phyloP scores from a whole-genome alignment of 352 stramenopile species.

The Phytopythium mirpurense region DNA sequence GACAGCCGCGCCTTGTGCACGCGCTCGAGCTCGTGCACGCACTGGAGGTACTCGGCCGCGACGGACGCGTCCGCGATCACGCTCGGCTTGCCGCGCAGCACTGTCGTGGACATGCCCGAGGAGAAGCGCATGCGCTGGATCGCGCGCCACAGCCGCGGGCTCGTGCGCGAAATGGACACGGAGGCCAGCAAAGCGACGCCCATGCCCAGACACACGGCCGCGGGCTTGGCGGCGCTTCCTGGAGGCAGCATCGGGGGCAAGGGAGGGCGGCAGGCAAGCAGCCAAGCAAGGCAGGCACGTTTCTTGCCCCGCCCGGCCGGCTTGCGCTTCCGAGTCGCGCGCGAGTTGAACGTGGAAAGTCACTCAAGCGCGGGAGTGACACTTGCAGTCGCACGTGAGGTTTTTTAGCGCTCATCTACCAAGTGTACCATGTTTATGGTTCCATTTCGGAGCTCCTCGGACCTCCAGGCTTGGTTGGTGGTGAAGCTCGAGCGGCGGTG shows the following conservation, averaged over 20 bases:
- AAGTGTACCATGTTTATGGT: background rate
- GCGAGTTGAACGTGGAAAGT: background rate
- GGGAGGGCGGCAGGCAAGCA: too few relatives aligned
- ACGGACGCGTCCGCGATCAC: background rate
- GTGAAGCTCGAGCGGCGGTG: background rate
- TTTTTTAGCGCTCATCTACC: background rate
- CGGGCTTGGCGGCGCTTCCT: conserved; percentile 17
- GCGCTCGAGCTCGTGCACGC: conserved; percentile 39
- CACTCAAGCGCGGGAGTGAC: background rate
- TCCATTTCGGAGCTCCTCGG: background rate
- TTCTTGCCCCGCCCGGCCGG: background rate
- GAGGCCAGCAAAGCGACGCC: conserved; percentile 65
- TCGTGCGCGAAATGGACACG: conserved; percentile 47
- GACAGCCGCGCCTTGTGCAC: conserved; percentile 23
- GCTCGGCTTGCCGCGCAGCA: conserved; percentile 17
- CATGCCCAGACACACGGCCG: conserved; percentile 63
- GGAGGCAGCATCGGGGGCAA: conserved; percentile 10
- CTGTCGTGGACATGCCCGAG: conserved; percentile 10
- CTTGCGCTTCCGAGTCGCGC: background rate
- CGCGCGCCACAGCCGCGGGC: conserved; percentile 43
- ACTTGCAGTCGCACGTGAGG: background rate
- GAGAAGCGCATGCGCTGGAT: conserved; percentile 25
- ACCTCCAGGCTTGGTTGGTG: conserved; percentile 10
- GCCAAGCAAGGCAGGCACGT: too few relatives aligned
- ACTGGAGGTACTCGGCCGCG: conserved; percentile 33